A percentile compares a stretch with the other conserved stretches of the same genome.
Evolutionary conservation across 805 yeast genomes (phyloP).

Genomic region (Kregervanrija pseudodelftensis): DNA sequence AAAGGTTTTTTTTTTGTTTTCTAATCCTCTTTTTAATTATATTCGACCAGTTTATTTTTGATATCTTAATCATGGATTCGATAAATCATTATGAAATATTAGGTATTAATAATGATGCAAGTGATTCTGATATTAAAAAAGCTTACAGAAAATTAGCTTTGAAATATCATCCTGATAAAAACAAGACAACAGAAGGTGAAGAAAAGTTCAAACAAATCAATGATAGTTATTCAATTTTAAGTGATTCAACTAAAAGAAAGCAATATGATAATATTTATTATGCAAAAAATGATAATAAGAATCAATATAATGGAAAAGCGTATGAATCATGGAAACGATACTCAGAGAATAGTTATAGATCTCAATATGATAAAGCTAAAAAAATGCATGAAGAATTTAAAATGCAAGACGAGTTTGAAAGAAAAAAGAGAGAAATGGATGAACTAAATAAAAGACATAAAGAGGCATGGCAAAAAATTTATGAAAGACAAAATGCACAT

Average conservation of each 20-base stretch:
- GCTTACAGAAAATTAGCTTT: slow-evolving; percentile 74
- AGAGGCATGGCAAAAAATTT: slow-evolving; percentile 3
- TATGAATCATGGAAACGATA: neutral
- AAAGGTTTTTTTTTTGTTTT: too few relatives aligned
- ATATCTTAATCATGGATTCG: neutral
- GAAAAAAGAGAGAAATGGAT: slow-evolving; percentile 8
- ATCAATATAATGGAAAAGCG: slow-evolving; percentile 4
- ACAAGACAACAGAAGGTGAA: slow-evolving; percentile 55
- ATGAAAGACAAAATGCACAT: too few relatives aligned
- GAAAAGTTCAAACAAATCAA: slow-evolving; percentile 81
- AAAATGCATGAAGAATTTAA: slow-evolving; percentile 16
- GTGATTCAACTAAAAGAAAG: slow-evolving; percentile 51
- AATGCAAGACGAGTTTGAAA: slow-evolving; percentile 11
- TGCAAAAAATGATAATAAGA: neutral
- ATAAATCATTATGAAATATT: slow-evolving; percentile 54
- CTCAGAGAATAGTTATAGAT: neutral
- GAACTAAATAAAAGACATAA: slow-evolving; percentile 6
- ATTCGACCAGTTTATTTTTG: neutral
- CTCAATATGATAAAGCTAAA: slow-evolving; percentile 19
- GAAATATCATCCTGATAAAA: slow-evolving; percentile 75
- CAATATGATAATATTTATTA: slow-evolving; percentile 38
- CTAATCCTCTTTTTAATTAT: neutral
- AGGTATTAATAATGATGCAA: slow-evolving; percentile 47
- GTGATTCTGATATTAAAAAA: slow-evolving; percentile 57
- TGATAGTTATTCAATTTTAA: slow-evolving; percentile 78